Percentiles rank a stretch among this genome's conserved stretches.
Evolutionary conservation across 1,284 basidiomycete genomes (phyloP).

Genomic region (Ustilago curta): DNA sequence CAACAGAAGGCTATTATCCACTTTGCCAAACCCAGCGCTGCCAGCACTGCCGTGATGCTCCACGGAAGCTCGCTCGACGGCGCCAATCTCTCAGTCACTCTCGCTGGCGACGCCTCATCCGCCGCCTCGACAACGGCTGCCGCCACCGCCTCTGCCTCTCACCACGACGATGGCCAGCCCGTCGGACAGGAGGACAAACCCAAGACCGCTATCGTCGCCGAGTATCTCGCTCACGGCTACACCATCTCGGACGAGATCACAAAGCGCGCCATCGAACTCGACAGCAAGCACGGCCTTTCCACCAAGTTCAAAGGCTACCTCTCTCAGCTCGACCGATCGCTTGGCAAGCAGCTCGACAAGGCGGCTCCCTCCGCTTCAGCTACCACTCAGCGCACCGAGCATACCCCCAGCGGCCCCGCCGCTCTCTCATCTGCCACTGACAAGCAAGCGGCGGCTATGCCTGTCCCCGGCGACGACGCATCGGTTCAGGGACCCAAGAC

Average conservation of each 20-base stretch:
- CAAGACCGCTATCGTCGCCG: slow-evolving; percentile 59
- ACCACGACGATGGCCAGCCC: slow-evolving; percentile 31
- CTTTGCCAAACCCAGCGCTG: slow-evolving; percentile 49
- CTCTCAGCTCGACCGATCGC: slow-evolving; percentile 55
- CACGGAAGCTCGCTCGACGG: slow-evolving; percentile 61
- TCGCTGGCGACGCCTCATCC: slow-evolving; percentile 17
- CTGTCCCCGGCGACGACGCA: slow-evolving; percentile 44
- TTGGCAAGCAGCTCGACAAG: slow-evolving; percentile 53
- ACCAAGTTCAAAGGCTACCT: slow-evolving; percentile 57
- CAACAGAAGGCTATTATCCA: slow-evolving; percentile 44
- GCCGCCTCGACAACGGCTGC: slow-evolving; percentile 21
- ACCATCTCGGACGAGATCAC: slow-evolving; percentile 59
- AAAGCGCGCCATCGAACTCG: slow-evolving; percentile 62
- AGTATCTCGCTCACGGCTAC: slow-evolving; percentile 63
- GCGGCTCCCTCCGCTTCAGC: slow-evolving; percentile 27
- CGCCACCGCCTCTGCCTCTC: slow-evolving; percentile 1
- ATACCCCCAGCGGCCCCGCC: slow-evolving; percentile 50
- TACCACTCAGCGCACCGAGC: slow-evolving; percentile 44
- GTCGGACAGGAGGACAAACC: slow-evolving; percentile 65
- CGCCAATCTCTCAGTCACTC: slow-evolving; percentile 45
- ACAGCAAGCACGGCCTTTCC: slow-evolving; percentile 61
- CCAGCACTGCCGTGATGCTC: slow-evolving; percentile 60
- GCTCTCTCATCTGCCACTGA: slow-evolving; percentile 48
- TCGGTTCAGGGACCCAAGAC: slow-evolving; percentile 44
- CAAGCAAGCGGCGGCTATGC: slow-evolving; percentile 50